A percentile compares a stretch with the other conserved stretches of the same genome.
phyloP scores from a whole-genome alignment of 106 monocot species.

The Apostasia ramifera region DNA sequence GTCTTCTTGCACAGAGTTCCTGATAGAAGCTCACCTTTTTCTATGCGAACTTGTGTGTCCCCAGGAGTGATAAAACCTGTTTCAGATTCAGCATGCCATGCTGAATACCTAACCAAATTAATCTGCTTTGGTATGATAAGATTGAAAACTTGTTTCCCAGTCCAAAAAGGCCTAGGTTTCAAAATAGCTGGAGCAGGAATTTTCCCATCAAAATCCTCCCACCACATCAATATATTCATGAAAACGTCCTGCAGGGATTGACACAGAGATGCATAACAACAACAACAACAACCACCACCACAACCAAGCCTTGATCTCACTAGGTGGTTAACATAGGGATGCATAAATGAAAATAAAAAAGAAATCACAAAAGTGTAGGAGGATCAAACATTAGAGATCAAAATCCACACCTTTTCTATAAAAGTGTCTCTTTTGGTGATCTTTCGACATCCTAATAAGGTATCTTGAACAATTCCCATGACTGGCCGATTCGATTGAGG shows the following conservation, averaged over 20 bases:
- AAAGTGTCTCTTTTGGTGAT: slow-evolving; percentile 98
- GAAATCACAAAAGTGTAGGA: no score
- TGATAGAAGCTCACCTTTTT: slow-evolving; percentile 82
- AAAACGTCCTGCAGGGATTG: slow-evolving; percentile 77
- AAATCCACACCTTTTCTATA: slow-evolving; percentile 77
- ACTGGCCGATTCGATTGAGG: slow-evolving; percentile 97
- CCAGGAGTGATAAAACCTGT: slow-evolving; percentile 79
- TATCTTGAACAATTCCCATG: slow-evolving; percentile 99
- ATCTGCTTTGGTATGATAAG: slow-evolving; percentile 98
- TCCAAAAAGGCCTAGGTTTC: slow-evolving; percentile 96
- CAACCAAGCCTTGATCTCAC: neutral
- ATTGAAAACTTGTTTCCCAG: slow-evolving; percentile 98
- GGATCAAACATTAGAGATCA: no score
- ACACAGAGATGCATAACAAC: neutral
- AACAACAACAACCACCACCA: neutral
- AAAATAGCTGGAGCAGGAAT: slow-evolving; percentile 91
- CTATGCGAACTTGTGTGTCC: slow-evolving; percentile 90
- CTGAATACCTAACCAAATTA: slow-evolving; percentile 67
- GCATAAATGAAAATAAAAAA: neutral
- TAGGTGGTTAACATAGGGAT: neutral
- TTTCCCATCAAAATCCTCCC: slow-evolving; percentile 99
- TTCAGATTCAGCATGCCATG: slow-evolving; percentile 84
- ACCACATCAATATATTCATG: slow-evolving; percentile 99
- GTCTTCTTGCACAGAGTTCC: slow-evolving; percentile 96
- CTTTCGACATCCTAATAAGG: slow-evolving; percentile 88